phyloP scores from a whole-genome alignment of 129 eudicot genomes.

The Pseudognaphalium luteoalbum region DNA sequence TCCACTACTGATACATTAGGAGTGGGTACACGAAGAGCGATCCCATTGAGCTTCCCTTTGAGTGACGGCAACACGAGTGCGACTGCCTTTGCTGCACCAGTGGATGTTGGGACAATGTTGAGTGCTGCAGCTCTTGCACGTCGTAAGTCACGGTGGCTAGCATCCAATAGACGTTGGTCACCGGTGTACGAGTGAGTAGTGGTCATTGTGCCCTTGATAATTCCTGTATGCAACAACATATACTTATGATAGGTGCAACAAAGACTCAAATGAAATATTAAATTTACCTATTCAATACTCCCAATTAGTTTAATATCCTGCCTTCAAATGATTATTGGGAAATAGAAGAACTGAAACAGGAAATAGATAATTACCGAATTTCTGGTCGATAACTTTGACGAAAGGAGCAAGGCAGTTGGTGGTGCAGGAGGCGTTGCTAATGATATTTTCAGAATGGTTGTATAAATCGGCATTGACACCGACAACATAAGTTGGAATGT shows the following conservation, averaged over 20 bases:
- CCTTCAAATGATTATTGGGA: background rate
- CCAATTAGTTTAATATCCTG: too few species aligned
- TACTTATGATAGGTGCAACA: too few species aligned
- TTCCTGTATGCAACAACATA: conserved; percentile 40
- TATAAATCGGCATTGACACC: conserved; percentile 87
- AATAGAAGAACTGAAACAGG: background rate
- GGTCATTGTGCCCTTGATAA: conserved; percentile 99
- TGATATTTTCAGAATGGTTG: conserved; percentile 63
- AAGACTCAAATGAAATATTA: too few species aligned
- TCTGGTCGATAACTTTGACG: conserved; percentile 94
- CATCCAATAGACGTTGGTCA: conserved; percentile 98
- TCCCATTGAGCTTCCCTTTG: conserved; percentile 93
- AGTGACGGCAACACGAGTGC: conserved; percentile 89
- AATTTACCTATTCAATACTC: too few species aligned
- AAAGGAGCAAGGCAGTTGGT: conserved; percentile 99
- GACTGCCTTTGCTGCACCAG: conserved; percentile 99
- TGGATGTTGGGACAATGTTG: conserved; percentile 95
- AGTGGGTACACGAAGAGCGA: conserved; percentile 94
- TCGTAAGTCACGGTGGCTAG: conserved; percentile 94
- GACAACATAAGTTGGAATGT: conserved; percentile 93
- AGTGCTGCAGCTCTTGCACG: conserved; percentile 98
- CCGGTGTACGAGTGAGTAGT: conserved; percentile 99
- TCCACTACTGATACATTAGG: conserved; percentile 98
- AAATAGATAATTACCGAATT: conserved; percentile 55
- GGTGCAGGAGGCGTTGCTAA: conserved; percentile 99